Base-by-base conservation (phyloP, 2,329 filamentous ascomycete genomes). In the Elsinoe ampelina region DNA sequence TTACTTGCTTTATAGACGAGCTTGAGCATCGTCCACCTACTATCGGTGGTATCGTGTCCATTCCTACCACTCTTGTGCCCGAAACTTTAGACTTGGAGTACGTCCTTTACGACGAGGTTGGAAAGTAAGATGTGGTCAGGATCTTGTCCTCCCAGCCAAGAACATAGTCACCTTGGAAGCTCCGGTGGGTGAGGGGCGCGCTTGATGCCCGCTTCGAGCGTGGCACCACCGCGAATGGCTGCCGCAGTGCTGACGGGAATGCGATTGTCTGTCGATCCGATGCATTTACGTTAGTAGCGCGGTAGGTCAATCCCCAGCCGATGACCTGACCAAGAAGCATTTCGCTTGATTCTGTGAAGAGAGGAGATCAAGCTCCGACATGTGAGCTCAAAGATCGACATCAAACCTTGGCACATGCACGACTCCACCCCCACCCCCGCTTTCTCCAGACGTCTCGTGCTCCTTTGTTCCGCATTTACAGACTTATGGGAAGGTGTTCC, bases 401-500 rank as follows among this genome's bases (percentile, higher is more conserved):
- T n/a, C 48, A 52, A 38, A 32, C 30, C 20, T 36, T 22, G 34
- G 32, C 22, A 19, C 38, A 36, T 3, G 11, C 41, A 11, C 32
- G 13, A 17, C 43, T 32, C 22, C 22, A 19, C 19, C 43, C 48
- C 48, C 48, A 52, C 48, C 48, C 48, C 48, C 48, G 48, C 48
- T 52, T 43, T 52, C 48, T 52, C 48, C 48, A 32, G 30, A 22
- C 34, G 36, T 52, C 22, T 32, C 13, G 22, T 26, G n/a, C 22
- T 5, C 15, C 7, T 32, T 35, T 10, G n/a, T n/a, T 12, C 45
- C 2, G 10, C 34, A 50, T 50, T 34, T 17, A 20, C 30, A 36
- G 48, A n/a, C 48, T 52, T 52, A n/a, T 52, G 30, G 48, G 48
- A 38, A 52, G 48, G 48, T 52, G 48, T 36, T n/a, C 15, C 13